These are phyloP conservation scores for Plasmodium ovale DNA, from an alignment of 169 alveolate species.

Conservation along the genomic window DNA sequence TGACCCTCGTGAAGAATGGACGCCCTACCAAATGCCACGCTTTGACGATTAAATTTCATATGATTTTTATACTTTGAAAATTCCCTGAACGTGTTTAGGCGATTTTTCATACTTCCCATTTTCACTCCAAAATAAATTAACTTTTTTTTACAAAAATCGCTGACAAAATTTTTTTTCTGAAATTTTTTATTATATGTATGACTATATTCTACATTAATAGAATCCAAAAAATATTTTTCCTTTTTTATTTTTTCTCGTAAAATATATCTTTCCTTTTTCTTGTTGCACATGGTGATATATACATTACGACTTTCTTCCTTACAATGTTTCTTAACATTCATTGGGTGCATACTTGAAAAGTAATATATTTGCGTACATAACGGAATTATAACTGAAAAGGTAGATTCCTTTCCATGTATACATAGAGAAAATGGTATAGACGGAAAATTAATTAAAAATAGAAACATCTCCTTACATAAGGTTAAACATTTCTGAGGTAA, in stretches of 20 bases:
- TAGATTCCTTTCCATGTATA: slow-evolving; percentile 64
- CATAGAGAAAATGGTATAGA: slow-evolving; percentile 71
- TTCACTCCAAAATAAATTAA: slow-evolving; percentile 27
- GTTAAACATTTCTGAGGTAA: slow-evolving; percentile 54
- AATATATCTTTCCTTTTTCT: not conserved
- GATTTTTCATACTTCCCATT: slow-evolving; percentile 31
- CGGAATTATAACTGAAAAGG: slow-evolving; percentile 44
- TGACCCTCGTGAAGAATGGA: not conserved
- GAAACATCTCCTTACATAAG: slow-evolving; percentile 47
- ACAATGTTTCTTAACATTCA: not conserved
- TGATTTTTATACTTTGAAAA: slow-evolving; percentile 33
- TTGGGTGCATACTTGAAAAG: slow-evolving; percentile 57
- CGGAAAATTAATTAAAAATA: slow-evolving; percentile 41
- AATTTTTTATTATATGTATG: slow-evolving; percentile 17
- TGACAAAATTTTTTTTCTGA: slow-evolving; percentile 23
- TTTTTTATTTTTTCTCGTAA: slow-evolving; percentile 34
- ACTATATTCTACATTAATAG: slow-evolving; percentile 33
- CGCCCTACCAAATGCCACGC: no score
- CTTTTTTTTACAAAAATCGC: slow-evolving; percentile 38
- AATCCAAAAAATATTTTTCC: slow-evolving; percentile 49
- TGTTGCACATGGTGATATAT: slow-evolving; percentile 21
- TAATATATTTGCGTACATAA: slow-evolving; percentile 42
- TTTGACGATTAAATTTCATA: not conserved
- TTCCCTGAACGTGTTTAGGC: not conserved
- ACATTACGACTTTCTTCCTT: not conserved